A percentile compares a stretch with the other conserved stretches of the same genome.
phyloP scores from a whole-genome alignment of 345 rosid species.

The Salix purpurea region DNA sequence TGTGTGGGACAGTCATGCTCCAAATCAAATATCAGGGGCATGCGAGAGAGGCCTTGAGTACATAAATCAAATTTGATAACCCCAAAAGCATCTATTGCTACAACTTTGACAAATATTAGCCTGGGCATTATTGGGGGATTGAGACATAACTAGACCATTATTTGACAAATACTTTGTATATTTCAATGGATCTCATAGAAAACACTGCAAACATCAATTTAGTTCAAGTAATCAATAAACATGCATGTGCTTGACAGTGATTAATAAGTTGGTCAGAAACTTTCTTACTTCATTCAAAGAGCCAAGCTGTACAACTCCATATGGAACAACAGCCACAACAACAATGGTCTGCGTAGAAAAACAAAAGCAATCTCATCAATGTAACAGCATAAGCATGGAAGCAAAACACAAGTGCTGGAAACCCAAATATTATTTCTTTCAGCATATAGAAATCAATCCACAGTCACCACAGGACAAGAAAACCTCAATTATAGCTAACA shows the following conservation, averaged over 20 bases:
- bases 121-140: background rate
- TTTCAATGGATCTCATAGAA: background rate
- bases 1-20: background rate
- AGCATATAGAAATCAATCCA: background rate
- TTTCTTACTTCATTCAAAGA: conserved; percentile 64
- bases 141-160: background rate
- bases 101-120: background rate
- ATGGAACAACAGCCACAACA: conserved; percentile 66
- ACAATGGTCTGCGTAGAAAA: conserved; percentile 55
- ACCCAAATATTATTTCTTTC: background rate
- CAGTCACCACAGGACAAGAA: conserved; percentile 1
- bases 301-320: conserved; percentile 91
- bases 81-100: background rate
- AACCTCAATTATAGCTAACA: background rate
- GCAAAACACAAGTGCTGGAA: background rate
- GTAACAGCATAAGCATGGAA: background rate
- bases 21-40: background rate
- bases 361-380: background rate
- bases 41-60: background rate
- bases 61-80: background rate
- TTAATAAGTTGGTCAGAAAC: conserved; percentile 5
- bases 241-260: conserved; percentile 9
- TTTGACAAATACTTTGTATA: background rate
- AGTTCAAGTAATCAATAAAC: background rate
- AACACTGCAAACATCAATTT: background rate